Evolutionary conservation across 805 yeast genomes (phyloP).

Genomic region (Pichia sporocuriosa): DNA sequence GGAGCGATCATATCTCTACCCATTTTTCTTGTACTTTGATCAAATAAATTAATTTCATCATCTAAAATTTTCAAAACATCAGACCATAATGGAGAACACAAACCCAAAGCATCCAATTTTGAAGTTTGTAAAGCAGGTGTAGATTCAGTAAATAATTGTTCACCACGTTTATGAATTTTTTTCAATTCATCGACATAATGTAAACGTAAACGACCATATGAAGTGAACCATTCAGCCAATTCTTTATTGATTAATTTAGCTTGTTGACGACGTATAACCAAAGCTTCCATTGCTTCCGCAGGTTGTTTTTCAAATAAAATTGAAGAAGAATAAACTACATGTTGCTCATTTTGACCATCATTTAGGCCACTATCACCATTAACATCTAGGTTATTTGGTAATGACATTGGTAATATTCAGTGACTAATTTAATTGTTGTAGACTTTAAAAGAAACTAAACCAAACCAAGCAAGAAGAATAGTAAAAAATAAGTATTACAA

Average conservation of each 20-base stretch:
- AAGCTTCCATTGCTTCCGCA: constrained; percentile 50
- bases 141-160: constrained; percentile 30
- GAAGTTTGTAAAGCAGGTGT: constrained; percentile 39
- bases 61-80: constrained; percentile 35
- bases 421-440: too few relatives aligned
- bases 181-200: constrained; percentile 44
- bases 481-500: too few relatives aligned
- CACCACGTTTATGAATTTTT: constrained; percentile 30
- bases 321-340: constrained; percentile 29
- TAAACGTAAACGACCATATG: constrained; percentile 42
- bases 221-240: constrained; percentile 55
- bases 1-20: constrained; percentile 51
- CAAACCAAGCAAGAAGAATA: too few relatives aligned
- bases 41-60: constrained; percentile 37
- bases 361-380: background rate
- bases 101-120: constrained; percentile 43
- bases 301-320: constrained; percentile 40
- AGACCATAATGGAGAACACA: constrained; percentile 38
- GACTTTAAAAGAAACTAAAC: too few relatives aligned
- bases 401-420: background rate
- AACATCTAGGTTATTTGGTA: background rate
- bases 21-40: constrained; percentile 45
- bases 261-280: constrained; percentile 49
- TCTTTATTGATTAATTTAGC: constrained; percentile 52
- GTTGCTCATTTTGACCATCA: constrained; percentile 17